Percentiles rank a stretch among this genome's conserved stretches.
Conservation (phyloP, 2,329 filamentous ascomycete species). For the Metarhizium robertsii region DNA sequence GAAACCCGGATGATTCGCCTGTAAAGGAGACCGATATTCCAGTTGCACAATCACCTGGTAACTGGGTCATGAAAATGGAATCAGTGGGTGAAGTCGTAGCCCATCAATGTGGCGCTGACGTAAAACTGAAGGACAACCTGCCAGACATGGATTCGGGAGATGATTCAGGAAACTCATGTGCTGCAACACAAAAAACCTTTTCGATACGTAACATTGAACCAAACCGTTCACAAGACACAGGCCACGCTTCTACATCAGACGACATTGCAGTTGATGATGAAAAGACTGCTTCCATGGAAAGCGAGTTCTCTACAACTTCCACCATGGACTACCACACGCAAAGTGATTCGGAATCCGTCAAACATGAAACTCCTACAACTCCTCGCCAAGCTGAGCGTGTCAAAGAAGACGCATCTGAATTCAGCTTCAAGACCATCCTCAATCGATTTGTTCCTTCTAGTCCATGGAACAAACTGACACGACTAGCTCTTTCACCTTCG, state of each 20-base stretch:
- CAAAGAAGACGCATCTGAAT: slow-evolving; percentile 6
- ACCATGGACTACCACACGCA: not conserved
- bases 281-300: not conserved
- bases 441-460: slow-evolving; percentile 15
- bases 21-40: not conserved
- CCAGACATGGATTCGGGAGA: not conserved
- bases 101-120: not conserved
- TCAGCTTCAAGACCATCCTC: slow-evolving; percentile 14
- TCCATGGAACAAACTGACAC: slow-evolving; percentile 15
- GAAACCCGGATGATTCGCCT: not conserved
- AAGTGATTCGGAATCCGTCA: not conserved
- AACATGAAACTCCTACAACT: not conserved
- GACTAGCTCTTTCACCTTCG: slow-evolving; percentile 3
- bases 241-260: not conserved
- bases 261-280: not conserved
- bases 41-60: not conserved
- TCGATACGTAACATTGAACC: not conserved
- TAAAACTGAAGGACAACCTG: not conserved
- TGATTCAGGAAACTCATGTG: not conserved
- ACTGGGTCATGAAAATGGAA: not conserved
- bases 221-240: not conserved
- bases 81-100: not conserved
- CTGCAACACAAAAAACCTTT: not conserved
- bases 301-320: not conserved
- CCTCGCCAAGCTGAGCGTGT: not conserved